Evolutionary conservation across 192 early-diverging fungal species (phyloP).

Genomic region (Gonapodya sp.): DNA sequence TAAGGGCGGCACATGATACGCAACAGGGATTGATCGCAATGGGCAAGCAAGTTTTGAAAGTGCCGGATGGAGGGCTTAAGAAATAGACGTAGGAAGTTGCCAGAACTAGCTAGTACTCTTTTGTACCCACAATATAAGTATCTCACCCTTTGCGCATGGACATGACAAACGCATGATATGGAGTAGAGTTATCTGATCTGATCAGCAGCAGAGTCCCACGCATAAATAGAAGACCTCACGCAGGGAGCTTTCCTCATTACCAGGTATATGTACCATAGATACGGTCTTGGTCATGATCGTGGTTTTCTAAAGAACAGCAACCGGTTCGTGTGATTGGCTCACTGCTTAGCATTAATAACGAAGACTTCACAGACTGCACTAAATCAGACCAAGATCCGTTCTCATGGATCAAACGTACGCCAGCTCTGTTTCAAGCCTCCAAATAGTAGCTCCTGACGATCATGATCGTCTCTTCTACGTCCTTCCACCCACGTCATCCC

Average conservation of each 20-base stretch:
- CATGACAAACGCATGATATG: background rate
- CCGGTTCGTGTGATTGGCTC: no score
- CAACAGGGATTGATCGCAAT: background rate
- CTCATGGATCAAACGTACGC: no score
- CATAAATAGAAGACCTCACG: background rate
- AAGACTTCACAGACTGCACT: no score
- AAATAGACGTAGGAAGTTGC: background rate
- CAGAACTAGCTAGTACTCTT: background rate
- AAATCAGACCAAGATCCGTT: no score
- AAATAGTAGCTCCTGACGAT: background rate
- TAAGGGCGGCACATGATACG: background rate
- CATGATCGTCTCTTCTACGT: background rate
- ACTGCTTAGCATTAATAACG: no score
- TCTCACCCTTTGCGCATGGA: background rate
- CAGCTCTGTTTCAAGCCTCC: no score
- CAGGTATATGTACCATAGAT: no score
- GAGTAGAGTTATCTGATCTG: no score
- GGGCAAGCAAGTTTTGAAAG: background rate
- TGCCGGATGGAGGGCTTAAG: no score
- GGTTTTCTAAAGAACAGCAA: no score
- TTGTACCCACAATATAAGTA: background rate
- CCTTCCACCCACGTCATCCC: background rate
- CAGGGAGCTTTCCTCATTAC: background rate
- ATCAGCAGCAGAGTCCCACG: background rate
- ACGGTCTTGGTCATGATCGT: no score